Base-by-base conservation (phyloP, 2,329 filamentous ascomycete species). In the Epichloe elymi region DNA sequence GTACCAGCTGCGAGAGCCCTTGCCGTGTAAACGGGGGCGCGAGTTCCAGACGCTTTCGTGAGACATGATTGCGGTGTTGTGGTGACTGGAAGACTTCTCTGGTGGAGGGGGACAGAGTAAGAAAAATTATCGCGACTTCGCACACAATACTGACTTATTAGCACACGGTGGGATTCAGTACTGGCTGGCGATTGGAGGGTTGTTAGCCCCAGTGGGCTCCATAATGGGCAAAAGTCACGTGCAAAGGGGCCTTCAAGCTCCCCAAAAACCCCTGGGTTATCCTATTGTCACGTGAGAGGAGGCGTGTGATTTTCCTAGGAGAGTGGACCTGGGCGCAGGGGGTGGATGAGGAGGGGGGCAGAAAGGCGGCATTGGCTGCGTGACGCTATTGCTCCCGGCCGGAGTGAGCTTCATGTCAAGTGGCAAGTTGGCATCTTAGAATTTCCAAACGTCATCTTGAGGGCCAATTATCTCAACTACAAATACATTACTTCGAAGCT, bases 41-140 rank as follows among this genome's bases (percentile, higher is more conserved):
- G 89, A 95, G 85, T 94, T 95, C 90, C 91, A 98, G 78, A 97
- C 89, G 70, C 86, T 89, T 80, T 97, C 91, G 89, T 79, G 78
- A 76, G 75, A 79, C 78, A 79, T 80, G 64, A 66, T 79, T 69
- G 67, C 69, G 67, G 64, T 65, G 57, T 45, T 42, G 35, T 14
- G 40, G 33, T 42, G 46, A 45, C 48, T 46, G 49, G n/a, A 35
- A 43, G 14, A 30, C 37, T 10, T 50, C 60, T 68, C 60, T 51
- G 17, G 39, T 43, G 38, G 33, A 36, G 43, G 40, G 53, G 53
- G 17, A 17, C 33, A 57, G 55, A 56, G 57, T 58, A 57, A 57
- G 54, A 51, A 54, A 39, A 48, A 54, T 52, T 47, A 36, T 41
- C 36, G 38, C 49, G 49, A 46, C 47, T 51, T 51, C 49, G 49